phyloP scores from a whole-genome alignment of 768 basidiomycete genomes.

The Paxillus ammoniavirescens region DNA sequence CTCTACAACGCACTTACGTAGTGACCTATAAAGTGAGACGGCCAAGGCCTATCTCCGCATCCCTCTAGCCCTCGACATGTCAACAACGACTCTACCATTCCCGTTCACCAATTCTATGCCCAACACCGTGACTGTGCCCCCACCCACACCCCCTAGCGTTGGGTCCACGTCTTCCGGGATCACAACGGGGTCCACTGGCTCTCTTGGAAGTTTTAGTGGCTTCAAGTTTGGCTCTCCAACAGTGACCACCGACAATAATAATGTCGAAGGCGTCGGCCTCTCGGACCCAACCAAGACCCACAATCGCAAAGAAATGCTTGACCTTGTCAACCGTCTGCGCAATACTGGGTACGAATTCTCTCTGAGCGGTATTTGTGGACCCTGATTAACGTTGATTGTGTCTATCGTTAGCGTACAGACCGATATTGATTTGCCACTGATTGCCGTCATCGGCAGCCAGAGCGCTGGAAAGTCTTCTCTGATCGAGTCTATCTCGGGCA shows the following conservation, averaged over 20 bases:
- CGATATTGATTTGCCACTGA: constrained; percentile 68
- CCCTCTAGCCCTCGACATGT: background rate
- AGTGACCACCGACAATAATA: background rate
- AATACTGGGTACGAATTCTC: constrained; percentile 50
- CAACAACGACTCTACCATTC: background rate
- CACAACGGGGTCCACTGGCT: background rate
- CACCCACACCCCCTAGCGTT: background rate
- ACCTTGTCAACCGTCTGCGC: constrained; percentile 58
- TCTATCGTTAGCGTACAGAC: constrained; percentile 48
- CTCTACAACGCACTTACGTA: background rate
- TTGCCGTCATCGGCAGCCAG: constrained; percentile 68
- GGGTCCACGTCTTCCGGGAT: constrained; percentile 1
- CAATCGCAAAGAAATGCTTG: constrained; percentile 50
- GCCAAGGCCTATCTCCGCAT: background rate
- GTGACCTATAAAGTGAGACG: constrained; percentile 7
- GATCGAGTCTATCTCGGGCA: constrained; percentile 73
- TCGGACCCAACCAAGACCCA: constrained; percentile 44
- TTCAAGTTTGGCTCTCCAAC: background rate
- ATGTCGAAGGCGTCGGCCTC: constrained; percentile 45
- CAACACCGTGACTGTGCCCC: too few species aligned
- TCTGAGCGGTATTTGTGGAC: background rate
- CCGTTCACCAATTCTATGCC: background rate
- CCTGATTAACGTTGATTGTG: background rate
- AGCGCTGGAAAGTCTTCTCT: constrained; percentile 74
- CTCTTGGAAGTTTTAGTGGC: background rate